These are phyloP conservation scores for Ceriops zippeliana DNA, from an alignment of 345 rosid species.

Conservation along the genomic window DNA sequence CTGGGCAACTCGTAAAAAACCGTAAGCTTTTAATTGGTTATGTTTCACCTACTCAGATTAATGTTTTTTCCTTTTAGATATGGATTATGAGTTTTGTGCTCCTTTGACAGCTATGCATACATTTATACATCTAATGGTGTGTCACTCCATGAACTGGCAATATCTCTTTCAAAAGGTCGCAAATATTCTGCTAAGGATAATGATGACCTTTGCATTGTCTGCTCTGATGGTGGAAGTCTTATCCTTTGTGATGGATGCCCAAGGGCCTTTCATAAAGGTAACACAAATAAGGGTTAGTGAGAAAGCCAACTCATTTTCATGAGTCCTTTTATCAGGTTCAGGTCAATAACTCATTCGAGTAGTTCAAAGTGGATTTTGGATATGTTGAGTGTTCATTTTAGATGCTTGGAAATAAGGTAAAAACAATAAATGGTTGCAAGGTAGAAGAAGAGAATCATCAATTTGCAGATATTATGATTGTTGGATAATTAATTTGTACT, in stretches of 20 bases:
- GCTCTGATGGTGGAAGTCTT: conserved; percentile 97
- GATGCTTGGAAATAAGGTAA: no score
- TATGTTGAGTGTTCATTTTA: no score
- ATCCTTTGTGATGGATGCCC: conserved; percentile 96
- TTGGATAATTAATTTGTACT: no score
- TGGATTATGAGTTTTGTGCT: background rate
- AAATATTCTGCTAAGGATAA: conserved; percentile 77
- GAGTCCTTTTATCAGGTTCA: no score
- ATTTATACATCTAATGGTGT: conserved; percentile 96
- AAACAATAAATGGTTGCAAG: no score
- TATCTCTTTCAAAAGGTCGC: conserved; percentile 77
- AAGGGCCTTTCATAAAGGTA: conserved; percentile 97
- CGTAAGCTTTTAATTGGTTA: conserved; percentile 16
- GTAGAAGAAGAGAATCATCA: no score
- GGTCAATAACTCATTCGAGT: no score
- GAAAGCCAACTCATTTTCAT: background rate
- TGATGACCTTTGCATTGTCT: conserved; percentile 76
- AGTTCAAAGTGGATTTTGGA: no score
- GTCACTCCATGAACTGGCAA: conserved; percentile 95
- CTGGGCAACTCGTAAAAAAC: conserved; percentile 32
- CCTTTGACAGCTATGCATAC: conserved; percentile 67
- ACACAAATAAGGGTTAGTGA: background rate
- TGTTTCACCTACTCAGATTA: background rate
- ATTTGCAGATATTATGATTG: no score
- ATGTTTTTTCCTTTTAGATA: background rate